These are phyloP conservation scores for Acer saccharum DNA, from an alignment of 345 rosid species.

Conservation along the genomic window DNA sequence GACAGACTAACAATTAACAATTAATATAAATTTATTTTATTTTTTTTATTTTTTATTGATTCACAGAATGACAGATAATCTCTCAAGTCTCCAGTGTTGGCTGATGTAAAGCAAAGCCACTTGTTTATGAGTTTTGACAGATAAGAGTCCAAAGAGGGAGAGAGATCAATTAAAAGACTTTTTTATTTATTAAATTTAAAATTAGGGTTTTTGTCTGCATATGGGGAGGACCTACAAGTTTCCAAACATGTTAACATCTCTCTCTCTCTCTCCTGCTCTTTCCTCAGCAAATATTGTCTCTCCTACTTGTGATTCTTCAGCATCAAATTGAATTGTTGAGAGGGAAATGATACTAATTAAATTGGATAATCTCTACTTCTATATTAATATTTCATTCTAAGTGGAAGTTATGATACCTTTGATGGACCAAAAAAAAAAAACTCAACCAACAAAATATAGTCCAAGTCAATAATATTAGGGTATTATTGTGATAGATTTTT, in stretches of 20 bases:
- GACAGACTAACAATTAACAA: too few relatives aligned
- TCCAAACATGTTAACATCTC: background rate
- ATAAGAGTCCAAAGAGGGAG: background rate
- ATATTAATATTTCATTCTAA: too few relatives aligned
- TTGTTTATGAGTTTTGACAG: constrained; percentile 17
- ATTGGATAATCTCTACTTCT: background rate
- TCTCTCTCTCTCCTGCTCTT: too few relatives aligned
- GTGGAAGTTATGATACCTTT: too few relatives aligned
- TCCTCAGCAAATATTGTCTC: background rate
- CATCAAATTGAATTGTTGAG: background rate
- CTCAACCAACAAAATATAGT: too few relatives aligned
- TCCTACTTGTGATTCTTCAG: background rate
- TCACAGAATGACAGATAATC: constrained; percentile 24
- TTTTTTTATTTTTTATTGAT: background rate
- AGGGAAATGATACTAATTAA: background rate
- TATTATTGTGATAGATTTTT: too few relatives aligned
- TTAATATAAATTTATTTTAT: too few relatives aligned
- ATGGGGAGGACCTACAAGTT: constrained; percentile 23
- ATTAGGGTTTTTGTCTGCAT: constrained; percentile 9
- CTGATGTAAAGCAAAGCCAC: constrained; percentile 32
- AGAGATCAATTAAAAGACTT: too few relatives aligned
- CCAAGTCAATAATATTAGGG: too few relatives aligned
- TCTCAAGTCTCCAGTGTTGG: constrained; percentile 1
- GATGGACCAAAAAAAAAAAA: too few relatives aligned
- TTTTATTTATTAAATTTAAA: background rate